phyloP scores from a whole-genome alignment of 148 eudicot species.

The Salicornia ramosissima region DNA sequence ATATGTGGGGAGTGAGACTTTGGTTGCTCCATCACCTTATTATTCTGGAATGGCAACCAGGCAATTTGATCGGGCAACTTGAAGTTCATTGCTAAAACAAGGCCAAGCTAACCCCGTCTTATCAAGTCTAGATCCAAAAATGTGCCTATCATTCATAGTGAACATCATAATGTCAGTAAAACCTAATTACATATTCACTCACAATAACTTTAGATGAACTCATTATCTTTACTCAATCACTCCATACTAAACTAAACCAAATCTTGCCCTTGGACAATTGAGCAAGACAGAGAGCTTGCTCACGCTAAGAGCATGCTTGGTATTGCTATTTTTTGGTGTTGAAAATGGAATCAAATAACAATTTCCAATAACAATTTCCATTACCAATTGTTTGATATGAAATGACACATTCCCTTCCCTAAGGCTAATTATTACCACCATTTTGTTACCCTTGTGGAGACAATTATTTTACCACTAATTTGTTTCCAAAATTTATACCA shows the following conservation, averaged over 20 bases:
- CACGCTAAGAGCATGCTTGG: too few relatives aligned
- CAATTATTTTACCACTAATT: too few relatives aligned
- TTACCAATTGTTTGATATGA: too few relatives aligned
- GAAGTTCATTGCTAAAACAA: constrained; percentile 34
- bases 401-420: too few relatives aligned
- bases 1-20: constrained; percentile 11
- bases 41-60: constrained; percentile 35
- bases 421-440: too few relatives aligned
- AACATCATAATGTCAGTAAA: constrained; percentile 1
- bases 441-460: too few relatives aligned
- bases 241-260: neutral
- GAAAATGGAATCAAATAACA: too few relatives aligned
- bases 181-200: neutral
- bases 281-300: too few relatives aligned
- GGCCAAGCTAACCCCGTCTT: constrained; percentile 10
- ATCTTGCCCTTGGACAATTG: neutral
- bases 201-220: neutral
- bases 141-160: neutral
- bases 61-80: constrained; percentile 37
- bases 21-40: constrained; percentile 28
- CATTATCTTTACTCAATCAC: constrained; percentile 3
- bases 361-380: too few relatives aligned
- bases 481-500: too few relatives aligned
- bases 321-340: too few relatives aligned
- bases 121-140: neutral